Evolutionary conservation across 768 basidiomycete genomes (phyloP), one percentile per base, ranked within the genome.

Genomic region (Suillus alpinus): DNA sequence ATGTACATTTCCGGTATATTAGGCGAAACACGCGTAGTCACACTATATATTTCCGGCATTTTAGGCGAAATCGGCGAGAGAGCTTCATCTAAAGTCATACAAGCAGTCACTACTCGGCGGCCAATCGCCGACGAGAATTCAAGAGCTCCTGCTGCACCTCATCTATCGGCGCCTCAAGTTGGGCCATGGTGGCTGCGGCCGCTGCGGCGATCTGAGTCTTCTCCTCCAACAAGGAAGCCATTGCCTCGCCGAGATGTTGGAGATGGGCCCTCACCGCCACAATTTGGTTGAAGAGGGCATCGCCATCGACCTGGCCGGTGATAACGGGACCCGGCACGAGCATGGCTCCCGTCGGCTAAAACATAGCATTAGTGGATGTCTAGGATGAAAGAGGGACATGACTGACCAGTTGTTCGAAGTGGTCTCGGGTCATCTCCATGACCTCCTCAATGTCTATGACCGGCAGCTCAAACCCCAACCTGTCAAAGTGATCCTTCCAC

Each of bases 91-190:
- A n/a, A n/a, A n/a, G n/a, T n/a, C n/a, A n/a, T n/a, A n/a, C n/a
- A n/a, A n/a, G n/a, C n/a, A n/a, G n/a, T n/a, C n/a, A n/a, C n/a
- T n/a, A n/a, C n/a, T n/a, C n/a, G n/a, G n/a, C n/a, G n/a, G n/a
- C n/a, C n/a, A 20, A 20, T 44, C 10, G 3, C 4, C 0, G 0
- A 2, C 2, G 0, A 4, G 20, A 43, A 6, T 44, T 20, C 4
- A 12, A 44, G n/a, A 43, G 43, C 20, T 0, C 43, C 4, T 44
- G 9, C 43, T 4, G 9, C n/a, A 44, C 8, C n/a, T 44, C n/a
- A 23, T 0, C 12, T 0, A 44, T 44, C 4, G 12, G 43, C 2
- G 0, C 43, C n/a, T 44, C 20, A 12, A 44, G 43, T 44, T n/a
- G 18, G 0, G 10, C 1, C 43, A 44, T 44, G 43, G 43, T 44